phyloP scores from a whole-genome alignment of 208 protist species.

The Wallacemonas sp. region DNA sequence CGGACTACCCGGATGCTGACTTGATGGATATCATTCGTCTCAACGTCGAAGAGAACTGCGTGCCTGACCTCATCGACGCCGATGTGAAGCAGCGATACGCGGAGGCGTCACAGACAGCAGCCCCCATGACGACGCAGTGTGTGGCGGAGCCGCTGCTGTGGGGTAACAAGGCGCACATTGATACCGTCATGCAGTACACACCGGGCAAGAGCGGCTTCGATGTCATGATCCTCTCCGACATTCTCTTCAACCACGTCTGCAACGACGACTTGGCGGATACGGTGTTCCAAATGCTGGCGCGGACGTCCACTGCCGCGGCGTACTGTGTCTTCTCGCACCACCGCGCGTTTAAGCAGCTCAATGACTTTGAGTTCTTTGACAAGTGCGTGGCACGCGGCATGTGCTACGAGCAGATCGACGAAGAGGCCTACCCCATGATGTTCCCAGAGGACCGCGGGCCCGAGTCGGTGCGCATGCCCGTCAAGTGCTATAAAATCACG shows the following conservation, averaged over 20 bases:
- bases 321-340: conserved; percentile 93
- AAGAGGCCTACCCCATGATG: conserved; percentile 86
- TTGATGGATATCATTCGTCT: conserved; percentile 75
- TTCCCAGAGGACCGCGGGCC: conserved; percentile 86
- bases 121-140: conserved; percentile 24
- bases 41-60: conserved; percentile 78
- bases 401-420: conserved; percentile 72
- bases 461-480: conserved; percentile 74
- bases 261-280: conserved; percentile 85
- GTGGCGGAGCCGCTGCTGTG: conserved; percentile 80
- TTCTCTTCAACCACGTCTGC: conserved; percentile 92
- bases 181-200: conserved; percentile 58
- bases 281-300: conserved; percentile 39
- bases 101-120: conserved; percentile 17
- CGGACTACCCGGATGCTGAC: conserved; percentile 82
- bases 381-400: conserved; percentile 76
- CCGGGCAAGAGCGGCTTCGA: conserved; percentile 62
- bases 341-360: conserved; percentile 78
- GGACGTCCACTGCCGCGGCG: conserved; percentile 43
- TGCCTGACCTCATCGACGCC: conserved; percentile 29
- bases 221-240: conserved; percentile 87
- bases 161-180: conserved; percentile 79
- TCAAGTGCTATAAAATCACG: conserved; percentile 76
- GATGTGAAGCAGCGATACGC: conserved; percentile 35
- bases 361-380: conserved; percentile 90